A percentile compares a stretch with the other conserved stretches of the same genome.
These are phyloP conservation scores for Sclerotinia nivalis DNA, from an alignment of 2,329 filamentous ascomycete genomes.

Conservation along the genomic window DNA sequence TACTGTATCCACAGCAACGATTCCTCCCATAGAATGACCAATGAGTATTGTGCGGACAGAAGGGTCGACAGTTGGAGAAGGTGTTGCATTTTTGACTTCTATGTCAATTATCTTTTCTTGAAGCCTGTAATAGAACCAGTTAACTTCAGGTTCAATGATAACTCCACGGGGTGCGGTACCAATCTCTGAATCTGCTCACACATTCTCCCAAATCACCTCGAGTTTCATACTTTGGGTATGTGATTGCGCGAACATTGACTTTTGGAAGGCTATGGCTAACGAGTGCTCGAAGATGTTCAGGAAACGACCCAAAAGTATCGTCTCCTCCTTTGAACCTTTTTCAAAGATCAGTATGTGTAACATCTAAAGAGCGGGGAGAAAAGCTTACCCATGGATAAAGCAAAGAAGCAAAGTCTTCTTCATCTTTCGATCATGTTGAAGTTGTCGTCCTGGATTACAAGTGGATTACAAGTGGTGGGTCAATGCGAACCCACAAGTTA, in stretches of 20 bases:
- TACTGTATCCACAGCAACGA: slow-evolving; percentile 87
- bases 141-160: background rate
- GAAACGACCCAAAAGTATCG: slow-evolving; percentile 75
- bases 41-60: slow-evolving; percentile 79
- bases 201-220: slow-evolving; percentile 71
- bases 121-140: slow-evolving; percentile 56
- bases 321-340: slow-evolving; percentile 62
- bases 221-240: slow-evolving; percentile 85
- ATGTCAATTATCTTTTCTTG: slow-evolving; percentile 92
- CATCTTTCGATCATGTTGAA: slow-evolving; percentile 48
- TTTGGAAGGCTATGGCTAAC: slow-evolving; percentile 67
- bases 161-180: slow-evolving; percentile 48
- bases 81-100: slow-evolving; percentile 78
- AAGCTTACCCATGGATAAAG: slow-evolving; percentile 86
- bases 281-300: slow-evolving; percentile 67
- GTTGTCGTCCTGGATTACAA: background rate
- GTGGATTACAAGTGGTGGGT: background rate
- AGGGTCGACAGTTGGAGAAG: slow-evolving; percentile 82
- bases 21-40: slow-evolving; percentile 90
- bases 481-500: background rate
- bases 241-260: slow-evolving; percentile 63
- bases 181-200: slow-evolving; percentile 73
- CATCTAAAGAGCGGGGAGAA: slow-evolving; percentile 11
- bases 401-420: slow-evolving; percentile 79
- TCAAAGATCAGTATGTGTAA: slow-evolving; percentile 19